Evolutionary conservation across 2,329 filamentous ascomycete species (phyloP).

Genomic region (Trichoderma citrinoviride): DNA sequence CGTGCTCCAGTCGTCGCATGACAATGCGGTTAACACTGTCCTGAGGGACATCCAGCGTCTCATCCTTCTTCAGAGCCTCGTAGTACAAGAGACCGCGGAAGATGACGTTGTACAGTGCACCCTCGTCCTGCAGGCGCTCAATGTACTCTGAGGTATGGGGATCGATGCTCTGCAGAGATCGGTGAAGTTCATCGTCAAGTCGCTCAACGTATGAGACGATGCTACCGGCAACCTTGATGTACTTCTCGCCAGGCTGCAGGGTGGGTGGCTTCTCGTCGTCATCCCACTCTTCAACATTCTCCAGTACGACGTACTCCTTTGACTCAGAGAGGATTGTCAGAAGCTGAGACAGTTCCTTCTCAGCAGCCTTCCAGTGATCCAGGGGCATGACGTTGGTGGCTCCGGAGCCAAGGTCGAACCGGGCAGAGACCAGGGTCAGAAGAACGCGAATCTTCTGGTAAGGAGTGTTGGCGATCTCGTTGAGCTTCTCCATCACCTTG

Average conservation of each 20-base stretch:
- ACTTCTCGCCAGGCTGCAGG: constrained; percentile 68
- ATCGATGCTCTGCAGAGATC: constrained; percentile 96
- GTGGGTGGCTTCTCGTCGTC: constrained; percentile 92
- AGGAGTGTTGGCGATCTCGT: constrained; percentile 82
- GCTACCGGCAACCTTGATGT: constrained; percentile 90
- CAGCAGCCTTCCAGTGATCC: constrained; percentile 94
- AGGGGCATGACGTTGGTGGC: constrained; percentile 79
- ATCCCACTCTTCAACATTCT: constrained; percentile 96
- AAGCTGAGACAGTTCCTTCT: constrained; percentile 78
- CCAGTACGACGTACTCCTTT: constrained; percentile 78
- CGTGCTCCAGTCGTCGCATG: constrained; percentile 91
- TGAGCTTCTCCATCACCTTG: constrained; percentile 92
- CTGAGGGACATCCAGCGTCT: constrained; percentile 70
- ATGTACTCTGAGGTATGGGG: constrained; percentile 99
- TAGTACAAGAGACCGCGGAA: constrained; percentile 86
- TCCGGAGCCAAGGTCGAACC: constrained; percentile 87
- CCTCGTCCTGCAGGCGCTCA: constrained; percentile 88
- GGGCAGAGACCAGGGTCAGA: constrained; percentile 84
- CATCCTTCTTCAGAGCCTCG: constrained; percentile 71
- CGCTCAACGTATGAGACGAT: constrained; percentile 92
- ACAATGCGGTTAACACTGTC: constrained; percentile 89
- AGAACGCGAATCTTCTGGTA: constrained; percentile 95
- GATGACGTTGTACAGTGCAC: constrained; percentile 85
- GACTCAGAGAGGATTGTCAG: constrained; percentile 77
- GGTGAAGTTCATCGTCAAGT: constrained; percentile 93